Base-by-base conservation (phyloP, 2,329 filamentous ascomycete genomes). In the Aspergillus persii region DNA sequence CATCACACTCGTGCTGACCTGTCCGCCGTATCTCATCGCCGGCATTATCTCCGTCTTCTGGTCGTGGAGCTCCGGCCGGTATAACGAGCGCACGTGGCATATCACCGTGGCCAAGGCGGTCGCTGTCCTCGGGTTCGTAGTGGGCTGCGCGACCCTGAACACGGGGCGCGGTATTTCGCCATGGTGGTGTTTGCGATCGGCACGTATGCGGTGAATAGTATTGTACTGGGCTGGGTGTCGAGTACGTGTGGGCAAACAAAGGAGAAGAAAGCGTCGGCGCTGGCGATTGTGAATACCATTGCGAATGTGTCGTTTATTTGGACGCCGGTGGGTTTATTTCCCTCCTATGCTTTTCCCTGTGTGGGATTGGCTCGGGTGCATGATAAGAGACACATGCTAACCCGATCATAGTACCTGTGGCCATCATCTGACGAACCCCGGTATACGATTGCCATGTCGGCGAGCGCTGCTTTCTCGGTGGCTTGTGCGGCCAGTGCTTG, bases 41-140 rank as follows among this genome's bases (percentile, higher is more conserved):
- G 81, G 80, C 15, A 74, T 72, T 0, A 75, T 77, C 2, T 79
- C 79, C 3, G 79, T 84, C 36, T 62, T 76, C 11, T 78, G 79
- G n/a, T 80, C 79, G 2, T 83, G 79, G 78, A 81, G 74, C 56
- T 83, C 81, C 2, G 83, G 81, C 0, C 74, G 76, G 1, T 68
- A 79, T 55, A 69, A 72, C 47, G 70, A 72, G 56, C 65, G 70
- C 36, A 71, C 71, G 15, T 72, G 70, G 68, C 70, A 73, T 58
- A 72, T 72, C 39, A 72, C 70, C 5, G 57, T 50, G 4, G 66
- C 67, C 8, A 67, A 69, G 33, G 53, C 60, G 5, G 60, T 64
- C 18, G 71, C 71, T 11, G 68, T 73, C 54, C 60, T 72, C 18
- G 72, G 72, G 5, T 74, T 73, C 53, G 59, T 68, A 23, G 61